A percentile compares a stretch with the other conserved stretches of the same genome.
Conservation (phyloP, 257 asterid genomes). For the Petunia secreta region DNA sequence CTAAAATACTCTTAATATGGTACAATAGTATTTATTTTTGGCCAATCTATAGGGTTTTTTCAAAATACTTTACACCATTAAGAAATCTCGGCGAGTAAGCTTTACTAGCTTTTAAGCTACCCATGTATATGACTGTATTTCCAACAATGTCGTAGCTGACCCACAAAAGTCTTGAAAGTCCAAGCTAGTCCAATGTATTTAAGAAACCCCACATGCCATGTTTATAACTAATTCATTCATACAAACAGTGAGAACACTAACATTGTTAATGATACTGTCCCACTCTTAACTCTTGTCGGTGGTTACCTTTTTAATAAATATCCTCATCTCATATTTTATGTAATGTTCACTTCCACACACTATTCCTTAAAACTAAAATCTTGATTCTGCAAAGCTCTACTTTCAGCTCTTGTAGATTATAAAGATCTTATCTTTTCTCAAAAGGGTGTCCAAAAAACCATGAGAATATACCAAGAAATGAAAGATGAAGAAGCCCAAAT, state of each 20-base stretch:
- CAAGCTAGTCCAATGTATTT: not conserved
- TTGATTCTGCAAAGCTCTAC: not conserved
- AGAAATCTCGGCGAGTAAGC: no score
- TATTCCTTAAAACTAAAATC: not conserved
- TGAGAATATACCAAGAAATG: constrained; percentile 47
- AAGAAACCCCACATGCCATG: constrained; percentile 16
- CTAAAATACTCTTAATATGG: no score
- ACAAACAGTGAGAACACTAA: not conserved
- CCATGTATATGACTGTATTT: no score
- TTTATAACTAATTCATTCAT: not conserved
- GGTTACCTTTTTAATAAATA: not conserved
- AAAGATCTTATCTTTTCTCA: not conserved
- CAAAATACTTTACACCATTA: no score
- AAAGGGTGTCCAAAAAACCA: not conserved
- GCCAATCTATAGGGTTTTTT: no score
- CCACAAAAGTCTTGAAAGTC: not conserved
- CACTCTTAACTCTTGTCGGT: constrained; percentile 1
- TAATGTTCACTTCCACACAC: not conserved
- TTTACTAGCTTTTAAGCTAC: no score
- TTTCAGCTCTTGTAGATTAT: no score
- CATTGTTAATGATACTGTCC: constrained; percentile 12
- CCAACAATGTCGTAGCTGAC: not conserved
- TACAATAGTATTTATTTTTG: no score
- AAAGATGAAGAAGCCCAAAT: constrained; percentile 70
- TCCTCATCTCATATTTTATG: not conserved